A percentile compares a stretch with the other conserved stretches of the same genome.
Conservation (phyloP, 139 green algal species). For the Zygnema circumcarinatum region DNA sequence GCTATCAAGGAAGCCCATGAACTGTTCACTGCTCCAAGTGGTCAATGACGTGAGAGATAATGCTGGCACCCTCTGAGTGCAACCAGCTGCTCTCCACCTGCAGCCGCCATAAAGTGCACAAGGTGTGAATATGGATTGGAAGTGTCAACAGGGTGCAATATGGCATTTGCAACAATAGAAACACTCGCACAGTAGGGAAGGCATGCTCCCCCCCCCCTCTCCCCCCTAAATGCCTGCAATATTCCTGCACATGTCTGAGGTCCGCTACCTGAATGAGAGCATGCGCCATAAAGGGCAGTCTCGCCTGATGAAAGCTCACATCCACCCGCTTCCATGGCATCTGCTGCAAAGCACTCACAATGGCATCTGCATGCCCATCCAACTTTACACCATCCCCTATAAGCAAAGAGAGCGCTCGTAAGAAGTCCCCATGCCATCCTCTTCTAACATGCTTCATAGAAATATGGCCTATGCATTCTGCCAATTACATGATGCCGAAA, state of each 20-base stretch:
- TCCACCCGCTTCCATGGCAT: conserved; percentile 13
- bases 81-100: conserved; percentile 17
- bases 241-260: no score
- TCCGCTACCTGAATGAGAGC: conserved; percentile 17
- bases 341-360: conserved; percentile 11
- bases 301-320: conserved; percentile 5
- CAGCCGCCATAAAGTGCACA: not conserved
- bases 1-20: no score
- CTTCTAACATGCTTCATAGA: no score
- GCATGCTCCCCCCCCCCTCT: no score
- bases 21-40: conserved; percentile 5
- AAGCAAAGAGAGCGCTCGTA: no score
- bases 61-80: not conserved
- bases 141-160: not conserved
- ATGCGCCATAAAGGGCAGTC: not conserved
- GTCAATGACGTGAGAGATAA: conserved; percentile 15
- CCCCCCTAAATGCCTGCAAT: no score
- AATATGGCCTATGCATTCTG: no score
- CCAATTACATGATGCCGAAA: no score
- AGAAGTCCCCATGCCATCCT: no score
- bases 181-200: not conserved
- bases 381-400: no score
- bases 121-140: not conserved
- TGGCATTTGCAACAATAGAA: not conserved
- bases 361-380: not conserved